These are phyloP conservation scores for Apiotrichum veenhuisii DNA, from an alignment of 1,284 basidiomycete genomes.

Conservation along the genomic window DNA sequence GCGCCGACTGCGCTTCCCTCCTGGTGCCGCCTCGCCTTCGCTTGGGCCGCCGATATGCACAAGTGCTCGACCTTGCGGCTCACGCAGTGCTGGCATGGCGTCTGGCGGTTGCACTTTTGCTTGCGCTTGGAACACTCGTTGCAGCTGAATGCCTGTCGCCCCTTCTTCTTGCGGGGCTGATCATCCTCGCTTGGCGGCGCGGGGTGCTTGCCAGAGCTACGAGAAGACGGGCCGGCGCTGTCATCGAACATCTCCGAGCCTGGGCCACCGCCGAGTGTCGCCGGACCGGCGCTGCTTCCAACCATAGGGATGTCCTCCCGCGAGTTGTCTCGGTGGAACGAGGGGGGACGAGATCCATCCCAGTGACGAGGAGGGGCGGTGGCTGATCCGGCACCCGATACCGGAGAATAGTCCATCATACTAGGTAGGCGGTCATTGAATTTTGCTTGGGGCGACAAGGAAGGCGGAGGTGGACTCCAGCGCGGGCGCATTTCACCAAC, in stretches of 20 bases:
- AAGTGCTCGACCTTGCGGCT: conserved; percentile 40
- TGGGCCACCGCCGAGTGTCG: no score
- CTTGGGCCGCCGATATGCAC: conserved; percentile 27
- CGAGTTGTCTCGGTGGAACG: neutral
- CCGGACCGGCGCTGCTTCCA: neutral
- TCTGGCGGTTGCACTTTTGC: conserved; percentile 46
- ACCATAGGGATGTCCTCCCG: neutral
- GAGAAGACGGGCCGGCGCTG: neutral
- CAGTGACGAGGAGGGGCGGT: neutral
- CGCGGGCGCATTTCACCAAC: neutral
- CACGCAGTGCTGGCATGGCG: conserved; percentile 45
- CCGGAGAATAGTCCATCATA: neutral
- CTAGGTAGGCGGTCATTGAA: neutral
- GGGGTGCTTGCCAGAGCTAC: conserved; percentile 15
- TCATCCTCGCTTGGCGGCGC: conserved; percentile 11
- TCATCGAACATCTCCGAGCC: neutral
- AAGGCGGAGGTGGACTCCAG: neutral
- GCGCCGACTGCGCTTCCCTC: conserved; percentile 12
- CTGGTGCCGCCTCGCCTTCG: no score
- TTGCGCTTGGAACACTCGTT: conserved; percentile 47
- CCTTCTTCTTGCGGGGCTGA: conserved; percentile 39
- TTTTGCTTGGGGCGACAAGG: neutral
- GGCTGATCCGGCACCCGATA: neutral
- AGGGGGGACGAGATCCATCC: neutral
- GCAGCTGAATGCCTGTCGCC: conserved; percentile 40